phyloP scores from a whole-genome alignment of 768 basidiomycete species.

The Termitomyces titanicus region DNA sequence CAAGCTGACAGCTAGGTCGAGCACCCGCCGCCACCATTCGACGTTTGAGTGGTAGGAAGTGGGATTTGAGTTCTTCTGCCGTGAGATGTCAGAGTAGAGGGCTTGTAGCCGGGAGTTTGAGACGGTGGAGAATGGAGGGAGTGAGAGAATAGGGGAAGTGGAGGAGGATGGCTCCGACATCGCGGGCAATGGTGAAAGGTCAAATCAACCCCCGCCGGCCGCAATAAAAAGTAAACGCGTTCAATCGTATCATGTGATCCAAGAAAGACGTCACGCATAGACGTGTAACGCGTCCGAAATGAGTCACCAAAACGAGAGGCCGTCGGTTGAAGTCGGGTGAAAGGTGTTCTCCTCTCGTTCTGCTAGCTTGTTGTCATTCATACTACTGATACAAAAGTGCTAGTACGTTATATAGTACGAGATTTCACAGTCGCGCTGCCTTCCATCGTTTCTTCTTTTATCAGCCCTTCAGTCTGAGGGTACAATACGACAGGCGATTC shows the following conservation, averaged over 20 bases:
- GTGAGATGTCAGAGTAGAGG: constrained; percentile 84
- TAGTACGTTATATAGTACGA: constrained; percentile 2
- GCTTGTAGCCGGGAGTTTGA: constrained; percentile 63
- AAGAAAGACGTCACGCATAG: not conserved
- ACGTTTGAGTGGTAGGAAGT: constrained; percentile 76
- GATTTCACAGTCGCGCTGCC: not conserved
- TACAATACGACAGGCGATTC: not conserved
- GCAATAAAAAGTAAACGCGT: not conserved
- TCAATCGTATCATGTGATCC: constrained; percentile 1
- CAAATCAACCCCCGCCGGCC: no score
- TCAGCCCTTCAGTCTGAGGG: not conserved
- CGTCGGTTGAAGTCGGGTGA: no score
- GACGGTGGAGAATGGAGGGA: constrained; percentile 44
- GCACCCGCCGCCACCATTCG: constrained; percentile 80
- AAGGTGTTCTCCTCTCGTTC: no score
- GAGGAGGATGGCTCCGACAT: constrained; percentile 14
- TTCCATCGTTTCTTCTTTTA: not conserved
- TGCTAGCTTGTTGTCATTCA: no score
- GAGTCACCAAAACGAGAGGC: no score
- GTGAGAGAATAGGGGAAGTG: constrained; percentile 17
- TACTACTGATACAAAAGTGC: not conserved
- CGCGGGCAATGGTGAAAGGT: not conserved
- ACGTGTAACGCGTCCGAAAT: not conserved
- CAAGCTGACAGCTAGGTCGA: constrained; percentile 56
- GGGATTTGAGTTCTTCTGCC: constrained; percentile 82